A percentile compares a stretch with the other conserved stretches of the same genome.
phyloP scores from a whole-genome alignment of 1,139 yeast species.

The Komagataea norvegica region DNA sequence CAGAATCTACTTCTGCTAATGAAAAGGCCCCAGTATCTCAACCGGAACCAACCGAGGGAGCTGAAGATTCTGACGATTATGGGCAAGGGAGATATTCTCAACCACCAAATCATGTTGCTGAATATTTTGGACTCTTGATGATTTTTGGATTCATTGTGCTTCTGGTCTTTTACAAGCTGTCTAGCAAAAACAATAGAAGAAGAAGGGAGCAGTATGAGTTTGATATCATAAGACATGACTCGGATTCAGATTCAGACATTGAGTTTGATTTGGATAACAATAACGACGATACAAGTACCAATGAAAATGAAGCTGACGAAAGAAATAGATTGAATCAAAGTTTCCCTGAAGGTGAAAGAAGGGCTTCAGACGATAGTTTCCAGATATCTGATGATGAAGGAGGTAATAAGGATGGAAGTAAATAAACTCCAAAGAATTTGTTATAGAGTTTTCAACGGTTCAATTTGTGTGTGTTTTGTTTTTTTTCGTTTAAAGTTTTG shows the following conservation, averaged over 20 bases:
- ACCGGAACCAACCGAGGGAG: slow-evolving; percentile 6
- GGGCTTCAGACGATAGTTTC: slow-evolving; percentile 6
- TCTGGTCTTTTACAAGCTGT: slow-evolving; percentile 46
- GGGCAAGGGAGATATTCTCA: slow-evolving; percentile 35
- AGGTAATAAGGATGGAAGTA: neutral
- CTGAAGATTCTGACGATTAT: slow-evolving; percentile 12
- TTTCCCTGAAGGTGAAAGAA: slow-evolving; percentile 4
- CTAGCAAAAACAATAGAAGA: slow-evolving; percentile 53
- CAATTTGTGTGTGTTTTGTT: no score
- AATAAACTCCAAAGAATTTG: no score
- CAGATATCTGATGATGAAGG: slow-evolving; percentile 9
- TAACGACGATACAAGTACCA: slow-evolving; percentile 6
- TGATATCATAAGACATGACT: slow-evolving; percentile 71
- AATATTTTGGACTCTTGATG: slow-evolving; percentile 56
- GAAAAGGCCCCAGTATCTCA: slow-evolving; percentile 2
- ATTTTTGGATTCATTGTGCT: slow-evolving; percentile 55
- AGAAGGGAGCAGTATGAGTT: slow-evolving; percentile 69
- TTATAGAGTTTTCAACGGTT: no score
- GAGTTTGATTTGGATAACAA: slow-evolving; percentile 22
- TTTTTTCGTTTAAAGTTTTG: neutral
- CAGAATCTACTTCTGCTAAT: slow-evolving; percentile 7
- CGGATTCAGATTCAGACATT: slow-evolving; percentile 36
- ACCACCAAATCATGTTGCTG: slow-evolving; percentile 42
- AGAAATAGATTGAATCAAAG: slow-evolving; percentile 4
- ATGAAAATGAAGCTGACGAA: slow-evolving; percentile 3